These are phyloP conservation scores for Capsella rubella DNA, from an alignment of 441 rosid species.

Conservation along the genomic window DNA sequence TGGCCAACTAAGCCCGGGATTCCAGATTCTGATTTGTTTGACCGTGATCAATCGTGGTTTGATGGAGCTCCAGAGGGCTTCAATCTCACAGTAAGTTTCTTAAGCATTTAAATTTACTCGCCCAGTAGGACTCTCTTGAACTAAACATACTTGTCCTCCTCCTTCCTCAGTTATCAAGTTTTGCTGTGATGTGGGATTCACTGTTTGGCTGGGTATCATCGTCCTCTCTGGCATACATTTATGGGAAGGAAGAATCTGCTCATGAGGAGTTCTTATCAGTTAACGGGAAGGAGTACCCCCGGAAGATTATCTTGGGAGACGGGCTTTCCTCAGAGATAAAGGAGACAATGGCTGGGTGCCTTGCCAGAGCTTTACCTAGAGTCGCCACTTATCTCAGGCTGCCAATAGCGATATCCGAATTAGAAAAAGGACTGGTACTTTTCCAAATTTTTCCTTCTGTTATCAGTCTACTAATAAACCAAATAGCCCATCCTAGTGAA, in stretches of 20 bases:
- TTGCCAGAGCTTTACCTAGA: constrained; percentile 84
- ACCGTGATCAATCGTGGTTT: constrained; percentile 84
- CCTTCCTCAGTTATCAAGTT: constrained; percentile 70
- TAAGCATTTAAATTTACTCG: constrained; percentile 7
- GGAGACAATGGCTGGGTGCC: constrained; percentile 76
- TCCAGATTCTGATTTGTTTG: constrained; percentile 63
- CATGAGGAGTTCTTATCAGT: constrained; percentile 71
- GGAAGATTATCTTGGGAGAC: constrained; percentile 59
- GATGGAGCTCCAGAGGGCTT: constrained; percentile 91
- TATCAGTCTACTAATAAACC: neutral
- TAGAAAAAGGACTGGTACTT: constrained; percentile 85
- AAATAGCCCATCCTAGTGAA: neutral
- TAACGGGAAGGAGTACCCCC: constrained; percentile 77
- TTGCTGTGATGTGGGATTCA: constrained; percentile 89
- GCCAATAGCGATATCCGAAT: constrained; percentile 66
- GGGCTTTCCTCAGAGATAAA: constrained; percentile 90
- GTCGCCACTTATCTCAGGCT: constrained; percentile 69
- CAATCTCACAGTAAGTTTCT: constrained; percentile 67
- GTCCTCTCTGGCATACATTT: constrained; percentile 84
- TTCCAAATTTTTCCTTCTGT: neutral
- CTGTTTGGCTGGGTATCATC: constrained; percentile 92
- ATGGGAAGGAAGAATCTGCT: constrained; percentile 78
- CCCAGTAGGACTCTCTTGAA: constrained; percentile 2
- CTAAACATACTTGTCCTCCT: constrained; percentile 27
- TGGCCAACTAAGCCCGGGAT: constrained; percentile 76